A percentile compares a stretch with the other conserved stretches of the same genome.
phyloP scores from a whole-genome alignment of 2,329 filamentous ascomycete species.

The Fusarium humuli region DNA sequence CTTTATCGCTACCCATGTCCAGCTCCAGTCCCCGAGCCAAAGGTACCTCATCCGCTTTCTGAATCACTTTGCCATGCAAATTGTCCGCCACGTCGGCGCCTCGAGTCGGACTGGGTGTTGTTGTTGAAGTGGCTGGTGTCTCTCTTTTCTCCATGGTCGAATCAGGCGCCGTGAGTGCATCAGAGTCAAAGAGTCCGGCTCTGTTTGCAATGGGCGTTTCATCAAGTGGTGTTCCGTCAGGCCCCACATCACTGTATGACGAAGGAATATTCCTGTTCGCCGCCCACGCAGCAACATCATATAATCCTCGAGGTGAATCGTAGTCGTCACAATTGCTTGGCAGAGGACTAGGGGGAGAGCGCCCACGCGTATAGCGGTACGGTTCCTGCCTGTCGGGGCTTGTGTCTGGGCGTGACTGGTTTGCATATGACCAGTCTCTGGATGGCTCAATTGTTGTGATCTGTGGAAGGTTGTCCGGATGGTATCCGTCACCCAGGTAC shows the following conservation, averaged over 20 bases:
- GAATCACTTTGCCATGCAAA: background rate
- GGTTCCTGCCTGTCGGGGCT: constrained; percentile 54
- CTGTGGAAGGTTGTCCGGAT: constrained; percentile 50
- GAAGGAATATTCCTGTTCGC: constrained; percentile 54
- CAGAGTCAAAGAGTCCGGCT: constrained; percentile 24
- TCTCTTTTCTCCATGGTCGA: constrained; percentile 29
- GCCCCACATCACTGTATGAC: constrained; percentile 54
- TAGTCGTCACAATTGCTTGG: constrained; percentile 57
- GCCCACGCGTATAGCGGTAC: constrained; percentile 62
- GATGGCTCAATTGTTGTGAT: constrained; percentile 57
- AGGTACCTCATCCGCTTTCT: background rate
- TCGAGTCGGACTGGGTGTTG: constrained; percentile 22
- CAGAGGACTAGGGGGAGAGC: constrained; percentile 65
- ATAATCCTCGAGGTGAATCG: constrained; percentile 46
- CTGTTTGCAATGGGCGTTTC: constrained; percentile 41
- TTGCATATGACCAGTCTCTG: constrained; percentile 58
- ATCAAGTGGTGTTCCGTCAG: constrained; percentile 38
- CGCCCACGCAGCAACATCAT: constrained; percentile 53
- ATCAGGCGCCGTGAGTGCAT: constrained; percentile 13
- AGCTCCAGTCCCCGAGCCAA: background rate
- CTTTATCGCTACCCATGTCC: background rate
- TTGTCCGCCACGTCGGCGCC: constrained; percentile 3
- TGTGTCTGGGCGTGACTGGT: constrained; percentile 53
- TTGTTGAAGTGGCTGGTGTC: constrained; percentile 35
- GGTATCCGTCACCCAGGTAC: constrained; percentile 54